Evolutionary conservation across 306 rosid genomes (phyloP).

Genomic region (Alnus rubra): DNA sequence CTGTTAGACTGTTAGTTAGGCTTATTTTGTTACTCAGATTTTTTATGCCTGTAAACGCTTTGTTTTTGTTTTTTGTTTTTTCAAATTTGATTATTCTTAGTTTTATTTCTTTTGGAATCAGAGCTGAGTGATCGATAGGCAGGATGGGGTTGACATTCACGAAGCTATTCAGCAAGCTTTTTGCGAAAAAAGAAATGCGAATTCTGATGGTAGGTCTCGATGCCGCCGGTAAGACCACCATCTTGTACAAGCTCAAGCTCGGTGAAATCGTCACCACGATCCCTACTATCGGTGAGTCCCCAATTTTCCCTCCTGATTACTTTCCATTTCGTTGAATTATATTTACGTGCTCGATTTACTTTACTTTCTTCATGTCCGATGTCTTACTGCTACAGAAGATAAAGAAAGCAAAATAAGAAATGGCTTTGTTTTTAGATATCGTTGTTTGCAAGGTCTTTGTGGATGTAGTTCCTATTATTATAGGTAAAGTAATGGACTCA

Average conservation of each 20-base stretch:
- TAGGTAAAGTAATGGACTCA: neutral
- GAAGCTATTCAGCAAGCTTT: slow-evolving; percentile 90
- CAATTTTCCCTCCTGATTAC: neutral
- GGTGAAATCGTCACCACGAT: slow-evolving; percentile 96
- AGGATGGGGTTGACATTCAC: slow-evolving; percentile 88
- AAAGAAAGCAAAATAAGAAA: neutral
- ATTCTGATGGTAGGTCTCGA: slow-evolving; percentile 99
- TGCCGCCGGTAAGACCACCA: slow-evolving; percentile 98
- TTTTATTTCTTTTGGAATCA: slow-evolving; percentile 2
- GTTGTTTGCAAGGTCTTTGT: neutral
- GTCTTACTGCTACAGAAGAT: neutral
- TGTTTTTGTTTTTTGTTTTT: neutral
- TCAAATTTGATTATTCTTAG: neutral
- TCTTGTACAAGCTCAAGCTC: slow-evolving; percentile 90
- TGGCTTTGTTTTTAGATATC: neutral
- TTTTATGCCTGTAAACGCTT: neutral
- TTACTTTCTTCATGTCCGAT: neutral
- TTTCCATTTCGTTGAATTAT: neutral
- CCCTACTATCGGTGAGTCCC: slow-evolving; percentile 81
- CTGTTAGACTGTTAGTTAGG: neutral
- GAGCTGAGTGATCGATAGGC: slow-evolving; percentile 35
- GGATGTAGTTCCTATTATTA: neutral
- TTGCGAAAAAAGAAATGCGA: slow-evolving; percentile 93
- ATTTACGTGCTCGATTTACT: neutral
- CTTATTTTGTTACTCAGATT: neutral